Conservation (phyloP, 2,329 filamentous ascomycete genomes). For the Ploettnerulaceae sp. region DNA sequence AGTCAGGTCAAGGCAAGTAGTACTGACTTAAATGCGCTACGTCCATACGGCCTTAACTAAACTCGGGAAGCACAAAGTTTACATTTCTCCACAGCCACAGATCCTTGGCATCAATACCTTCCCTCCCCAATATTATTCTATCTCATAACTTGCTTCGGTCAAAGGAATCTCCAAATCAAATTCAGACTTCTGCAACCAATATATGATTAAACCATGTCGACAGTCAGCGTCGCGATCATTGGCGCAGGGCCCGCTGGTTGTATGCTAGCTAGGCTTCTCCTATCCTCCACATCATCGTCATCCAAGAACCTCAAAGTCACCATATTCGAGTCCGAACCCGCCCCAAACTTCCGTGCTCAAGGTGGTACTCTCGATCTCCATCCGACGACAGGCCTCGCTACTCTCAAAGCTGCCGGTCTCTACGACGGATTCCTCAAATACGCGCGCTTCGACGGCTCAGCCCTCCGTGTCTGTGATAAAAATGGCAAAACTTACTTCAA, state of each 20-base stretch:
- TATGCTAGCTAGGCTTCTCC: constrained; percentile 19
- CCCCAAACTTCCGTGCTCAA: constrained; percentile 13
- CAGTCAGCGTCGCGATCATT: constrained; percentile 20
- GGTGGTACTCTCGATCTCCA: constrained; percentile 48
- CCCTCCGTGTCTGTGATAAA: constrained; percentile 38
- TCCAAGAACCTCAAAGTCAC: constrained; percentile 8
- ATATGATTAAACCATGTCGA: neutral
- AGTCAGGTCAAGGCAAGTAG: no score
- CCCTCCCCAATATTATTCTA: no score
- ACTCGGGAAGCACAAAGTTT: no score
- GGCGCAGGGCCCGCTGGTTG: constrained; percentile 22
- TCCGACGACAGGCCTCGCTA: constrained; percentile 40
- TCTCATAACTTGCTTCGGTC: no score
- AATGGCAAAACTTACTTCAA: constrained; percentile 35
- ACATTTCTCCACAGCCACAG: no score
- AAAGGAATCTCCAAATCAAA: no score
- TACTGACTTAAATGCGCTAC: no score
- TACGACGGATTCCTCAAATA: constrained; percentile 39
- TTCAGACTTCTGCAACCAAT: neutral
- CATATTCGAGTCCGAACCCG: constrained; percentile 19
- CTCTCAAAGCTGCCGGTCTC: constrained; percentile 42
- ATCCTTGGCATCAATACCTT: no score
- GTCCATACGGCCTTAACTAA: no score
- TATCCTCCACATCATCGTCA: neutral
- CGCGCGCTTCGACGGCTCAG: constrained; percentile 27